phyloP scores from a whole-genome alignment of 345 rosid species.

The Rhizophora mangle region DNA sequence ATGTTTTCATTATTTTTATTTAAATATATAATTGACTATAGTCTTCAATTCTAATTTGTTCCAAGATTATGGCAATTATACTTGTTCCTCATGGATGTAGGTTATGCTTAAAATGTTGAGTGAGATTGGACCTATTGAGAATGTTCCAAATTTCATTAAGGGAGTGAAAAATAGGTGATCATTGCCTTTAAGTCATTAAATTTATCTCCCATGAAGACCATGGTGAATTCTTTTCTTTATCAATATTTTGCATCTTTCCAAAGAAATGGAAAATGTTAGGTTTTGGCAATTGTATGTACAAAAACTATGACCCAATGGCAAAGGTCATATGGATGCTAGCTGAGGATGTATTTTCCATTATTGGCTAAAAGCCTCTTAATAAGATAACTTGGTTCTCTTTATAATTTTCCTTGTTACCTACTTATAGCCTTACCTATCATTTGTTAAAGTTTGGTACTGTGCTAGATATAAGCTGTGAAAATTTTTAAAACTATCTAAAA shows the following conservation, averaged over 20 bases:
- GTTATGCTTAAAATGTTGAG: slow-evolving; percentile 96
- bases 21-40: too few species aligned
- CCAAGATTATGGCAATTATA: too few species aligned
- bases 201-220: background rate
- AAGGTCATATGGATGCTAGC: slow-evolving; percentile 87
- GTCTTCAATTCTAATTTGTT: too few species aligned
- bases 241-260: too few species aligned
- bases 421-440: too few species aligned
- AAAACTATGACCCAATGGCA: slow-evolving; percentile 96
- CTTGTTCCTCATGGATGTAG: slow-evolving; percentile 27
- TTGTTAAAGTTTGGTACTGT: too few species aligned
- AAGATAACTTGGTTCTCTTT: slow-evolving; percentile 51
- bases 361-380: slow-evolving; percentile 93
- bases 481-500: background rate
- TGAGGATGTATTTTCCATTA: slow-evolving; percentile 93
- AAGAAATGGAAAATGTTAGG: slow-evolving; percentile 99
- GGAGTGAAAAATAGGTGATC: slow-evolving; percentile 89
- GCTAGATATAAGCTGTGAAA: too few species aligned
- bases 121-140: slow-evolving; percentile 86
- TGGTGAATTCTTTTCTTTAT: background rate
- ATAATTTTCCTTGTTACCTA: background rate
- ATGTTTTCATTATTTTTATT: background rate
- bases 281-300: slow-evolving; percentile 97
- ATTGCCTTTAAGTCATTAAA: background rate
- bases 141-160: slow-evolving; percentile 87